These are phyloP conservation scores for Naematelia encephala DNA, from an alignment of 768 basidiomycete species.

Conservation along the genomic window DNA sequence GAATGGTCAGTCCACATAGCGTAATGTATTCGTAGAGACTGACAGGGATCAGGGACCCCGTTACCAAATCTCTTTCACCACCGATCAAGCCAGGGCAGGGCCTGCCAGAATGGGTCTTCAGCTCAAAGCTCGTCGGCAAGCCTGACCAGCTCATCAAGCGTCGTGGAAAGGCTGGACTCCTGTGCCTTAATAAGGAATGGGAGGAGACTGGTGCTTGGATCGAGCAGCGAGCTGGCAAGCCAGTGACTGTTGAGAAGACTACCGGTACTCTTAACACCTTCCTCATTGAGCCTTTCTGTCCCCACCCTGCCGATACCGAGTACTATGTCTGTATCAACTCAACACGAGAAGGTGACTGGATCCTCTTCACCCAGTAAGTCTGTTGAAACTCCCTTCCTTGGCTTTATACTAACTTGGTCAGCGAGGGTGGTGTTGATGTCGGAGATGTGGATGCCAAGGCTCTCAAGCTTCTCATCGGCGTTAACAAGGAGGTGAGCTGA, in stretches of 20 bases:
- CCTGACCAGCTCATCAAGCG: conserved; percentile 92
- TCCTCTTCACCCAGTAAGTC: conserved; percentile 83
- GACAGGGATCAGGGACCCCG: conserved; percentile 42
- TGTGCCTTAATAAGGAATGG: conserved; percentile 91
- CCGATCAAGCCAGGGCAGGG: conserved; percentile 51
- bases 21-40: too few species aligned
- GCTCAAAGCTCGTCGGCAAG: conserved; percentile 53
- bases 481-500: conserved; percentile 56
- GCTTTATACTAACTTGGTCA: too few species aligned
- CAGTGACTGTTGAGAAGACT: conserved; percentile 86
- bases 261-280: conserved; percentile 96
- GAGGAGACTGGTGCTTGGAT: conserved; percentile 85
- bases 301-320: conserved; percentile 87
- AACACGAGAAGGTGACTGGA: conserved; percentile 85
- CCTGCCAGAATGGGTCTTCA: conserved; percentile 53
- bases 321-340: conserved; percentile 99
- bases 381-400: too few species aligned
- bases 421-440: conserved; percentile 94
- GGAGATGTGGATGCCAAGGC: conserved; percentile 99
- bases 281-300: conserved; percentile 98
- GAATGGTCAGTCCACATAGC: conserved; percentile 41
- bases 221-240: conserved; percentile 80
- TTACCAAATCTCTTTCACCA: conserved; percentile 48
- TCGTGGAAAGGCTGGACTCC: conserved; percentile 94
- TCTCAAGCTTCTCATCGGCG: conserved; percentile 77